phyloP scores from a whole-genome alignment of 495 filamentous ascomycete species.

The Clohesyomyces aquaticus region DNA sequence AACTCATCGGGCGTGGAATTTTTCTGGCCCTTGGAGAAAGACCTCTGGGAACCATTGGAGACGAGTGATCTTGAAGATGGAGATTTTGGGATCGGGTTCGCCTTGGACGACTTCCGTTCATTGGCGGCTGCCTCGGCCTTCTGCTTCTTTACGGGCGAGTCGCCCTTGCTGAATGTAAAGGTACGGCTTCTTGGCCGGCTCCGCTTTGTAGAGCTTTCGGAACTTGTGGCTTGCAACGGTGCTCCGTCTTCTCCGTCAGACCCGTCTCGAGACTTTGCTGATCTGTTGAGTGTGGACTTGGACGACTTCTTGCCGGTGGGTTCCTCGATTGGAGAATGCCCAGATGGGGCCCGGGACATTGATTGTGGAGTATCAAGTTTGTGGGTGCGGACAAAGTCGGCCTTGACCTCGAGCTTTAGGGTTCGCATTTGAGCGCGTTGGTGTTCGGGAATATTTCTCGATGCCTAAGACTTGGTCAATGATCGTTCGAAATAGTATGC shows the following conservation, averaged over 20 bases:
- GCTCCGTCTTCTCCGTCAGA: slow-evolving; percentile 19
- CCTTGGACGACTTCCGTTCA: slow-evolving; percentile 52
- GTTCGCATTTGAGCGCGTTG: slow-evolving; percentile 93
- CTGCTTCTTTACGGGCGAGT: slow-evolving; percentile 64
- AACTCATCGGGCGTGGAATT: slow-evolving; percentile 70
- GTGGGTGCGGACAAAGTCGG: slow-evolving; percentile 90
- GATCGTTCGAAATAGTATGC: background rate
- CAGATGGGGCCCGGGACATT: slow-evolving; percentile 41
- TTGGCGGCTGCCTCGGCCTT: slow-evolving; percentile 50
- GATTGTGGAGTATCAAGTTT: slow-evolving; percentile 60
- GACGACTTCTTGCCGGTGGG: slow-evolving; percentile 49
- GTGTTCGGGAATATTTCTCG: slow-evolving; percentile 88
- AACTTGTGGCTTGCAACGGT: slow-evolving; percentile 9
- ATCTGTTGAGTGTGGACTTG: slow-evolving; percentile 43
- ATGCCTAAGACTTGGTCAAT: slow-evolving; percentile 52
- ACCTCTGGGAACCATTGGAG: slow-evolving; percentile 48
- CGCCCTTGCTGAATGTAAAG: slow-evolving; percentile 71
- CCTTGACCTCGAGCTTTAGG: slow-evolving; percentile 85
- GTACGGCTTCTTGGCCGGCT: slow-evolving; percentile 69
- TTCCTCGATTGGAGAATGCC: slow-evolving; percentile 30
- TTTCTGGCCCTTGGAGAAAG: slow-evolving; percentile 47
- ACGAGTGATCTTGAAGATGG: slow-evolving; percentile 54
- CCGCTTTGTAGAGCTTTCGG: slow-evolving; percentile 39
- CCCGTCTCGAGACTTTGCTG: slow-evolving; percentile 18
- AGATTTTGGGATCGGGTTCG: slow-evolving; percentile 50